A percentile compares a stretch with the other conserved stretches of the same genome.
These are phyloP conservation scores for Barnettozyma wickerhamii DNA, from an alignment of 805 yeast species.

Conservation along the genomic window DNA sequence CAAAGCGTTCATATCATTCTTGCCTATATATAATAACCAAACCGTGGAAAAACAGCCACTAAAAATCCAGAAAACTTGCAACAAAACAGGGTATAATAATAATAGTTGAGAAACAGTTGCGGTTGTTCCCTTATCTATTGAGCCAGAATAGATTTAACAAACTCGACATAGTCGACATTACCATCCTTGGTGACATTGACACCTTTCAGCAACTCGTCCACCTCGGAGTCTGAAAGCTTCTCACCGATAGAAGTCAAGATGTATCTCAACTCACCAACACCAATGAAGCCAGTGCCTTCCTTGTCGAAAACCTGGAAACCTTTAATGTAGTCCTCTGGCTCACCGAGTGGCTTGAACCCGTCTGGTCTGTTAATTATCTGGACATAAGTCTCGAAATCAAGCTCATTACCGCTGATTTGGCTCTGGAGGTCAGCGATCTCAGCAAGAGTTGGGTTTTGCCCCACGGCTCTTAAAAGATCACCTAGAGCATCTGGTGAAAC, in stretches of 20 bases:
- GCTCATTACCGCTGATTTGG: constrained; percentile 30
- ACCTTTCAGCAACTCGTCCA: constrained; percentile 93
- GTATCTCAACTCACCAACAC: constrained; percentile 95
- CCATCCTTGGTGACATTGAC: constrained; percentile 92
- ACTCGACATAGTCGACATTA: constrained; percentile 90
- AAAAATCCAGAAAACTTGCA: too few species aligned
- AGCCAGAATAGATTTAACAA: constrained; percentile 88
- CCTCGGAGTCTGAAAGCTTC: constrained; percentile 84
- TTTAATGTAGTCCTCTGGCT: constrained; percentile 84
- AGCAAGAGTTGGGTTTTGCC: constrained; percentile 95
- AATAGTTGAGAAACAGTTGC: not conserved
- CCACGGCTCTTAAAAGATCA: constrained; percentile 92
- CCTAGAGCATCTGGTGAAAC: constrained; percentile 84
- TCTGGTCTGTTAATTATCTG: constrained; percentile 79
- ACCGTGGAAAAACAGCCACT: too few species aligned
- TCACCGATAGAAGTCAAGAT: constrained; percentile 96
- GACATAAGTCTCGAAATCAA: constrained; percentile 75
- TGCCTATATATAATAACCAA: not conserved
- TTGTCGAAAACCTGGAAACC: constrained; percentile 98
- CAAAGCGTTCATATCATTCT: not conserved
- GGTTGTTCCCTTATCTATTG: constrained; percentile 64
- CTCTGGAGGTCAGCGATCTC: constrained; percentile 64
- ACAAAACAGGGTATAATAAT: not conserved
- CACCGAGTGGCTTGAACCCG: constrained; percentile 83
- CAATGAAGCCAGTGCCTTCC: constrained; percentile 91